A percentile compares a stretch with the other conserved stretches of the same genome.
phyloP scores from a whole-genome alignment of 257 asterid species.

The Nicotiana otophora region DNA sequence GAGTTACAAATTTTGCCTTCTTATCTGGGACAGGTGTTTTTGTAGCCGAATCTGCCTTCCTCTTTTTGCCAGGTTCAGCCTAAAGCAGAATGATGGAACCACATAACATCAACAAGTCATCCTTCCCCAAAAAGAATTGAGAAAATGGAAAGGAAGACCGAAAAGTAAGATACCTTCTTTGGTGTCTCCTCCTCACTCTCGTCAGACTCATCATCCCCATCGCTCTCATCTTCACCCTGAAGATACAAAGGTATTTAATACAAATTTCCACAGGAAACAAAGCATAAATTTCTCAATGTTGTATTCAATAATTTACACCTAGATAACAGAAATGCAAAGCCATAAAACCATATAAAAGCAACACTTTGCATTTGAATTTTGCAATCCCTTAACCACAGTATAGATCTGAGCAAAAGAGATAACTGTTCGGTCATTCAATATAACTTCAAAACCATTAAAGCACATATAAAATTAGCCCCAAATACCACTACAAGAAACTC shows the following conservation, averaged over 20 bases:
- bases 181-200: conserved; percentile 81
- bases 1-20: conserved; percentile 68
- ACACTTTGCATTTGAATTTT: background rate
- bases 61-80: conserved; percentile 57
- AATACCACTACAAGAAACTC: background rate
- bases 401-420: background rate
- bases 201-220: conserved; percentile 32
- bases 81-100: conserved; percentile 2
- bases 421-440: background rate
- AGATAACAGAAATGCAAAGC: background rate
- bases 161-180: conserved; percentile 45
- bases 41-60: conserved; percentile 40
- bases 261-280: background rate
- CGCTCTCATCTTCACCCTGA: conserved; percentile 47
- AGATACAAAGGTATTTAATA: background rate
- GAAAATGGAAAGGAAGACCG: background rate
- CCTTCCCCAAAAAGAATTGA: background rate
- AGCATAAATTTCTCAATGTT: background rate
- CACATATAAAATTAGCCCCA: background rate
- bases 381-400: background rate
- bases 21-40: conserved; percentile 65
- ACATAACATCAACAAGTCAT: background rate
- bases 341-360: background rate
- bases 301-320: background rate
- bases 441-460: background rate